These are phyloP conservation scores for Phytophthora hibernalis DNA, from an alignment of 352 stramenopile genomes.

Conservation along the genomic window DNA sequence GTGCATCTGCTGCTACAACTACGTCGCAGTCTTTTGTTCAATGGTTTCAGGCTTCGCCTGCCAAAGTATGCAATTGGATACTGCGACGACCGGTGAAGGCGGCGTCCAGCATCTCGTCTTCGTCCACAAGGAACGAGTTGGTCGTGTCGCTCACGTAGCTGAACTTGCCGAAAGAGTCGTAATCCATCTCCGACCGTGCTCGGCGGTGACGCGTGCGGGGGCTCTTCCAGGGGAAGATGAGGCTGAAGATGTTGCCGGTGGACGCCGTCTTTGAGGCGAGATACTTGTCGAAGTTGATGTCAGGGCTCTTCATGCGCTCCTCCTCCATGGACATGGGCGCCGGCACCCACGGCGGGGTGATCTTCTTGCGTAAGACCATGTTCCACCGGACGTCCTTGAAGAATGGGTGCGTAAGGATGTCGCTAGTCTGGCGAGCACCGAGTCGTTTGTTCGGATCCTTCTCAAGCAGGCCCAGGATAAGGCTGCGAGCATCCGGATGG, in stretches of 20 bases:
- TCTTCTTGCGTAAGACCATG: conserved; percentile 83
- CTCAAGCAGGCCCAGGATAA: conserved; percentile 83
- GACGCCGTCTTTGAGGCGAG: conserved; percentile 82
- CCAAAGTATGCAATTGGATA: conserved; percentile 84
- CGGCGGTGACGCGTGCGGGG: conserved; percentile 55
- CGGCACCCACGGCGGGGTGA: conserved; percentile 77
- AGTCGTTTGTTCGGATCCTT: conserved; percentile 88
- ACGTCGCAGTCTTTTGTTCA: conserved; percentile 39
- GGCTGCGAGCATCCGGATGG: conserved; percentile 66
- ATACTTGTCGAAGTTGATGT: conserved; percentile 90
- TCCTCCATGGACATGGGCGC: conserved; percentile 74
- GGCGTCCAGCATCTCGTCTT: conserved; percentile 90
- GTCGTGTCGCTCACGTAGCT: conserved; percentile 91
- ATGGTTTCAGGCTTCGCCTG: conserved; percentile 63
- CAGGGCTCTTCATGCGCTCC: conserved; percentile 76
- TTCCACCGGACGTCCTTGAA: conserved; percentile 86
- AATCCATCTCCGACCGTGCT: conserved; percentile 60
- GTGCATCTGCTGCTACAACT: conserved; percentile 48
- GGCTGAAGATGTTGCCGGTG: conserved; percentile 83
- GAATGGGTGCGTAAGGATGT: conserved; percentile 87
- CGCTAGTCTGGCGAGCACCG: conserved; percentile 80
- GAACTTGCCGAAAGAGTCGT: conserved; percentile 87
- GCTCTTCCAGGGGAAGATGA: conserved; percentile 84
- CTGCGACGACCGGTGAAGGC: conserved; percentile 84
- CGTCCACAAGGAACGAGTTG: conserved; percentile 89